phyloP scores from a whole-genome alignment of 306 rosid species.

The Carpinus viminea region DNA sequence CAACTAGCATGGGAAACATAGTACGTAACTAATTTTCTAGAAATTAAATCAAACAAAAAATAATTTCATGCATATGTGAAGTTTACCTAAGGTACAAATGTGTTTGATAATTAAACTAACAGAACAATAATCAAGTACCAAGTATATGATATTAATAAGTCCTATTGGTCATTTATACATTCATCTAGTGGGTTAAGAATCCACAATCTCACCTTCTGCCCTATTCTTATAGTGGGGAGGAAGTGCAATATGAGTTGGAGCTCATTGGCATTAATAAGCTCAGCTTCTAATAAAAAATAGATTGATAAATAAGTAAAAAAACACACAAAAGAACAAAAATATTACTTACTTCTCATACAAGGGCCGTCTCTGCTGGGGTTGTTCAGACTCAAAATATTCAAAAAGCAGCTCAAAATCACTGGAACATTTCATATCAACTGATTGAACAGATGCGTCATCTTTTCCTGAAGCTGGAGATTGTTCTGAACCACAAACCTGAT shows the following conservation, averaged over 20 bases:
- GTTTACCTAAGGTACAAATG: not conserved
- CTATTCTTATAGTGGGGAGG: no score
- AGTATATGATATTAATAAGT: not conserved
- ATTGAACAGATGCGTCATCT: conserved; percentile 33
- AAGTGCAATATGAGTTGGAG: no score
- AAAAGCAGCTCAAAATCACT: conserved; percentile 64
- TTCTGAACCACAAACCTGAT: conserved; percentile 26
- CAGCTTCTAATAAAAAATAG: conserved; percentile 2
- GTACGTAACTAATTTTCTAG: not conserved
- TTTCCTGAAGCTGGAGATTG: conserved; percentile 29
- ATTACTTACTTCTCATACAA: conserved; percentile 66
- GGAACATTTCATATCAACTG: conserved; percentile 24
- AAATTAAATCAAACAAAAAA: not conserved
- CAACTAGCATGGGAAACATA: not conserved
- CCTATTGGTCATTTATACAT: not conserved
- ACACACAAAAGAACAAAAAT: conserved; percentile 12
- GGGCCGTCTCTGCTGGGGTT: conserved; percentile 75
- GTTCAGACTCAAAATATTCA: conserved; percentile 84
- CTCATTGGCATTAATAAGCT: not conserved
- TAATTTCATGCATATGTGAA: not conserved
- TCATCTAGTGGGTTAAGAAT: not conserved
- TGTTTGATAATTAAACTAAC: not conserved
- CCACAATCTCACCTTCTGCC: not conserved
- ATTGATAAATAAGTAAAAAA: not conserved
- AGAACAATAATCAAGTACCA: not conserved